Evolutionary conservation across 2,329 filamentous ascomycete species (phyloP).

Genomic region (Trichophyton benhamiae): DNA sequence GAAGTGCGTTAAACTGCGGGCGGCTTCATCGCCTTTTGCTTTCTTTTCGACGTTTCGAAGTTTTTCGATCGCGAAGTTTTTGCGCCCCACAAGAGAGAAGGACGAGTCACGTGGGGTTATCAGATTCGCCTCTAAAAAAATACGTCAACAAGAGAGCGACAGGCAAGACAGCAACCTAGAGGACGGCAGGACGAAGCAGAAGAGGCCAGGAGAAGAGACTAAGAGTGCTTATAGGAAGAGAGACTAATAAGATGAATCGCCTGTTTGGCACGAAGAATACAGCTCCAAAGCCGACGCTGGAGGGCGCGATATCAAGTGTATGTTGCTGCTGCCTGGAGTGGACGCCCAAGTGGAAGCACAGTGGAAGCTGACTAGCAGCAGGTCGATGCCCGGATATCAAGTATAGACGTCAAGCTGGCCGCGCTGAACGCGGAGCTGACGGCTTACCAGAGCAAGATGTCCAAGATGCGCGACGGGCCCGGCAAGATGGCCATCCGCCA

Average conservation of each 20-base stretch:
- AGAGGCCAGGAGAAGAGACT: neutral
- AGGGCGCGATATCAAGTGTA: constrained; percentile 70
- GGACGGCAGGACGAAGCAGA: neutral
- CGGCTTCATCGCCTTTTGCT: too few relatives aligned
- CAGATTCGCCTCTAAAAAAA: neutral
- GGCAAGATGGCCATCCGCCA: constrained; percentile 87
- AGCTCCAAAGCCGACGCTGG: constrained; percentile 79
- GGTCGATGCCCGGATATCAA: constrained; percentile 70
- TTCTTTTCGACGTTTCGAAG: neutral
- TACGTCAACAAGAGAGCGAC: neutral
- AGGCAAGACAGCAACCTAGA: neutral
- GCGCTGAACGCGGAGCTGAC: constrained; percentile 81
- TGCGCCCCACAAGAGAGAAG: neutral
- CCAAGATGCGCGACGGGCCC: constrained; percentile 89
- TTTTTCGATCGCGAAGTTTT: neutral
- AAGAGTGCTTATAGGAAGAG: neutral
- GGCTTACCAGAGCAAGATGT: constrained; percentile 74
- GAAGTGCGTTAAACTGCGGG: neutral
- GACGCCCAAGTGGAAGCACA: neutral
- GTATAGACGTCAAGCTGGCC: constrained; percentile 87
- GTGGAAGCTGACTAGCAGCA: constrained; percentile 21
- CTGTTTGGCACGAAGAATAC: constrained; percentile 83
- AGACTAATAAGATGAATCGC: constrained; percentile 62
- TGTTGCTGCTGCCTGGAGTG: constrained; percentile 10
- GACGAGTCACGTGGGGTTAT: neutral